Percentiles rank a stretch among this genome's conserved stretches.
Conservation (phyloP, 495 filamentous ascomycete genomes). For the Penicillium waksmanii region DNA sequence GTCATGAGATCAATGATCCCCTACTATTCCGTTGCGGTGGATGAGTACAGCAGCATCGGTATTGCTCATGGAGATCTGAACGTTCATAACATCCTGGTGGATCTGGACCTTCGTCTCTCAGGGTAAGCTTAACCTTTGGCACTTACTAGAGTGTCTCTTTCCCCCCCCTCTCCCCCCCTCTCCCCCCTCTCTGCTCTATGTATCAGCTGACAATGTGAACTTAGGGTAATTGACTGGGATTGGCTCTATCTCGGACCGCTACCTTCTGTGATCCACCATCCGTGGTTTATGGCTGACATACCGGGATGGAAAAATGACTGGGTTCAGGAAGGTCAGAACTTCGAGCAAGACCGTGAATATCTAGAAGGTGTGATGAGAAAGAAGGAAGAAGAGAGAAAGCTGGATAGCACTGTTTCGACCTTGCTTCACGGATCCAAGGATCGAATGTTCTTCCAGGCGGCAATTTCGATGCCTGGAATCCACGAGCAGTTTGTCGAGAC, state of each 20-base stretch:
- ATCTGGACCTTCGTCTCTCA: background rate
- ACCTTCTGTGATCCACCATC: constrained; percentile 1
- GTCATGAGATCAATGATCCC: constrained; percentile 6
- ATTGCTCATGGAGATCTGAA: constrained; percentile 4
- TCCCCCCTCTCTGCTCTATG: background rate
- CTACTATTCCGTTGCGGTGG: background rate
- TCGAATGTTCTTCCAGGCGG: background rate
- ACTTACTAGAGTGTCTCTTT: background rate
- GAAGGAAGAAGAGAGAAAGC: background rate
- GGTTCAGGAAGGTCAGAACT: background rate
- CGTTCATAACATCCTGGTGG: constrained; percentile 4
- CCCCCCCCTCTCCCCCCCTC: background rate
- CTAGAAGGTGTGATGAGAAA: background rate
- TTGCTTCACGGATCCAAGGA: constrained; percentile 3
- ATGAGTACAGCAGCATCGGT: background rate
- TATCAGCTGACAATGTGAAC: background rate
- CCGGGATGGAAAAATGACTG: constrained; percentile 6
- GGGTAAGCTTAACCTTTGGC: constrained; percentile 1
- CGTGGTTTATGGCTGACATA: constrained; percentile 5
- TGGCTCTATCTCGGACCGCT: constrained; percentile 1
- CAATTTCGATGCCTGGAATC: background rate
- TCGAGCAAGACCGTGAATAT: constrained; percentile 2
- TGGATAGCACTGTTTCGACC: background rate
- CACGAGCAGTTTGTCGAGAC: constrained; percentile 6
- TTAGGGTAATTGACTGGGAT: constrained; percentile 5